These are phyloP conservation scores for Boletus pseudopeckii DNA, from an alignment of 768 basidiomycete genomes.

Conservation along the genomic window DNA sequence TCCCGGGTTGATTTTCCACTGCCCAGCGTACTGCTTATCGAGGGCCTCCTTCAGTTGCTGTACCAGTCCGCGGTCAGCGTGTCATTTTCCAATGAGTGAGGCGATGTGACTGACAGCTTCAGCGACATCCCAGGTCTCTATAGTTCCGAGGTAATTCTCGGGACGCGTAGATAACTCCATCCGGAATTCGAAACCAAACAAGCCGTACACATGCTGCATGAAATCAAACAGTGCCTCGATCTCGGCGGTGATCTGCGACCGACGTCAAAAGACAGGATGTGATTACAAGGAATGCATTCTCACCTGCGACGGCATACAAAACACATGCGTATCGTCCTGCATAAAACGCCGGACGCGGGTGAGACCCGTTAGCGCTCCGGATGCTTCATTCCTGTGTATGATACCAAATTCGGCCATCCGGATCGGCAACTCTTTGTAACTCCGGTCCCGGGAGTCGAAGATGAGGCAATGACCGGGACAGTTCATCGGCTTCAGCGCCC, in stretches of 20 bases:
- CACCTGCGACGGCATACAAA: conserved; percentile 93
- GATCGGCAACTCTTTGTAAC: conserved; percentile 93
- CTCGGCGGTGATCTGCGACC: conserved; percentile 74
- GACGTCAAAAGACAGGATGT: not conserved
- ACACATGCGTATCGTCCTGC: conserved; percentile 98
- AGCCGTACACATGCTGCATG: conserved; percentile 88
- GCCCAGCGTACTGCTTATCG: conserved; percentile 79
- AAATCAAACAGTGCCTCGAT: conserved; percentile 89
- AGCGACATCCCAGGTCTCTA: conserved; percentile 89
- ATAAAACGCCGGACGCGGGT: conserved; percentile 93
- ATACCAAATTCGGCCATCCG: conserved; percentile 99
- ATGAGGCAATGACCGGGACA: conserved; percentile 97
- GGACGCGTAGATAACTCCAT: conserved; percentile 95
- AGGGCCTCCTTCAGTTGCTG: conserved; percentile 84
- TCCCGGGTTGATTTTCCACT: conserved; percentile 92
- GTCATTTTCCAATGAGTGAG: not conserved
- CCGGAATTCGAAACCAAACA: conserved; percentile 93
- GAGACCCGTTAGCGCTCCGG: conserved; percentile 88
- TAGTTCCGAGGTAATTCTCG: conserved; percentile 84
- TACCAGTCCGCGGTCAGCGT: conserved; percentile 3
- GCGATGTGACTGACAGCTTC: conserved; percentile 57
- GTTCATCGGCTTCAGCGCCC: conserved; percentile 98
- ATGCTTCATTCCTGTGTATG: conserved; percentile 94
- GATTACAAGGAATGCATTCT: conserved; percentile 5
- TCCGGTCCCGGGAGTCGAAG: conserved; percentile 90